These are phyloP conservation scores for Fagopyrum esculentum DNA, from an alignment of 148 eudicot genomes.

Conservation along the genomic window DNA sequence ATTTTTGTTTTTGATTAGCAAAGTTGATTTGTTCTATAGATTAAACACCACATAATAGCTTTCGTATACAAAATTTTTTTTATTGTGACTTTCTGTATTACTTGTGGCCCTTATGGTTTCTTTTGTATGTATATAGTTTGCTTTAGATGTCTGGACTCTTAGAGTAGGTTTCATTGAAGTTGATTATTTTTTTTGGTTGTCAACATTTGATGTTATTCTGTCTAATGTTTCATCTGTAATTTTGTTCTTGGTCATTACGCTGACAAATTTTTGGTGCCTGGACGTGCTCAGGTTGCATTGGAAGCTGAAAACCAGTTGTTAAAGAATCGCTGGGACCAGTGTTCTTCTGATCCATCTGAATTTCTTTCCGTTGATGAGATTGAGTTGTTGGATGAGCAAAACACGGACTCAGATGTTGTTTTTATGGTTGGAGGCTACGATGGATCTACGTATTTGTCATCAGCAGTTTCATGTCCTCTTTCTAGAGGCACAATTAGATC, in stretches of 20 bases:
- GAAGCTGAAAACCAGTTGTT: conserved; percentile 26
- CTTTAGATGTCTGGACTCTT: neutral
- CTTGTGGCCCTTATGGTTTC: neutral
- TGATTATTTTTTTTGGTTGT: neutral
- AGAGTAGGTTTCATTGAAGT: neutral
- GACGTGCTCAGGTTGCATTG: conserved; percentile 37
- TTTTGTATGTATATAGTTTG: neutral
- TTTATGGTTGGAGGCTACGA: conserved; percentile 61
- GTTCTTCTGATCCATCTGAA: conserved; percentile 10
- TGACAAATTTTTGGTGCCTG: neutral
- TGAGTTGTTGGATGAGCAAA: conserved; percentile 15
- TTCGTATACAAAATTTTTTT: neutral
- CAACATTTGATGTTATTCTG: neutral
- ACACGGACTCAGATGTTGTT: conserved; percentile 6
- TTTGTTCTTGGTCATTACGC: conserved; percentile 1
- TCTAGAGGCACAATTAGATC: conserved; percentile 28
- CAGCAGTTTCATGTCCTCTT: conserved; percentile 39
- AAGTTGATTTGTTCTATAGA: neutral
- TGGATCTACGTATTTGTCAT: conserved; percentile 51
- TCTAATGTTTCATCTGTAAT: neutral
- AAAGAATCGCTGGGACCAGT: conserved; percentile 4
- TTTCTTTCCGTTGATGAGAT: conserved; percentile 17
- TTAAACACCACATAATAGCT: neutral
- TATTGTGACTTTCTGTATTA: neutral
- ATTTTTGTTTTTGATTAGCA: neutral